A percentile compares a stretch with the other conserved stretches of the same genome.
Evolutionary conservation across 441 rosid species (phyloP).

Genomic region (Corymbia citriodora): DNA sequence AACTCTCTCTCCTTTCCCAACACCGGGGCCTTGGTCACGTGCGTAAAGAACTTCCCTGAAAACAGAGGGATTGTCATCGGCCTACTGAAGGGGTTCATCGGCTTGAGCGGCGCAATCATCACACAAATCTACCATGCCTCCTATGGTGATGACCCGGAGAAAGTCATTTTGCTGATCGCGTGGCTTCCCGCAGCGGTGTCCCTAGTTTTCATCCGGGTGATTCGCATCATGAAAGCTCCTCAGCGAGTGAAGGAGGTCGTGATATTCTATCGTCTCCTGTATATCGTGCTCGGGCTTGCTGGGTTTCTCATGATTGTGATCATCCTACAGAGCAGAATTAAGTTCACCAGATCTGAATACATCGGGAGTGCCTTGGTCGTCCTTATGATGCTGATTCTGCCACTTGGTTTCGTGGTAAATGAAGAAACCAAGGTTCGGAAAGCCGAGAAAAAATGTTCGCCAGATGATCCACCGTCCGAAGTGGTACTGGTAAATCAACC

Average conservation of each 20-base stretch:
- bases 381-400: conserved; percentile 36
- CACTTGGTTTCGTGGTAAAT: conserved; percentile 30
- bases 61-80: conserved; percentile 58
- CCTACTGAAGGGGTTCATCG: conserved; percentile 51
- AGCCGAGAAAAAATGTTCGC: conserved; percentile 10
- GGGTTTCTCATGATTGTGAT: conserved; percentile 52
- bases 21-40: conserved; percentile 47
- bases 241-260: conserved; percentile 33
- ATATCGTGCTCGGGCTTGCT: conserved; percentile 52
- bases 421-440: conserved; percentile 46
- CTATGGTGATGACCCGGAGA: conserved; percentile 34
- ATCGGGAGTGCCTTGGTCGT: conserved; percentile 37
- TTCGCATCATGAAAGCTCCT: conserved; percentile 33
- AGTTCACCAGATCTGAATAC: conserved; percentile 33
- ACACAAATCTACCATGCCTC: conserved; percentile 52
- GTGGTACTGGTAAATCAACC: neutral
- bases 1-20: conserved; percentile 67
- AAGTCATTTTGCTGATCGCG: conserved; percentile 52
- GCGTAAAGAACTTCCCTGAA: conserved; percentile 58
- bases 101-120: conserved; percentile 60
- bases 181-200: conserved; percentile 66
- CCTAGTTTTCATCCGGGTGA: conserved; percentile 38
- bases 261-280: conserved; percentile 44
- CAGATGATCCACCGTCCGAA: conserved; percentile 21
- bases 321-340: conserved; percentile 30